Conservation (phyloP, 108 stramenopile species). For the Seminavis robusta region DNA sequence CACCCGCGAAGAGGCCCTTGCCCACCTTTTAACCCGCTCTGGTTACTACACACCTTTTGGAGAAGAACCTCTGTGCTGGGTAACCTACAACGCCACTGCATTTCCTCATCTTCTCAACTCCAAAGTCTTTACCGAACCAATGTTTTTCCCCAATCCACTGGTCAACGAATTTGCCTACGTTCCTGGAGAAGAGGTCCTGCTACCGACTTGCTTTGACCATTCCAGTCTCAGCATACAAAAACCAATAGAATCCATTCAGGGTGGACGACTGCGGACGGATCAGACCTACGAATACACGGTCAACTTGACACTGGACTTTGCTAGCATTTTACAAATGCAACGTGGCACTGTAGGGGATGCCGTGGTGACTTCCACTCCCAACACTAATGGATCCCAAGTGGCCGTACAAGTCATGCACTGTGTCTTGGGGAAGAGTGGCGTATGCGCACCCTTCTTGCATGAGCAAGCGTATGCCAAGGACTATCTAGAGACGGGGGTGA, state of each 20-base stretch:
- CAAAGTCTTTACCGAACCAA: no score
- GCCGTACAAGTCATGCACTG: constrained; percentile 11
- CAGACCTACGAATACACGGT: constrained; percentile 9
- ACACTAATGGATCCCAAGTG: no score
- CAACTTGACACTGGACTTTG: constrained; percentile 3
- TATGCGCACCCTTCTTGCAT: constrained; percentile 33
- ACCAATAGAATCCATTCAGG: not conserved
- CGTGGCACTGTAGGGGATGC: no score
- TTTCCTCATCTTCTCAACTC: no score
- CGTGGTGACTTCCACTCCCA: no score
- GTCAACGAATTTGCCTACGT: constrained; percentile 2
- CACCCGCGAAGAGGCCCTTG: no score
- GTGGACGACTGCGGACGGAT: constrained; percentile 2
- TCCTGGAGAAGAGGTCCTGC: not conserved
- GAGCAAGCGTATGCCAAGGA: constrained; percentile 5
- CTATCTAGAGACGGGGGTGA: not conserved
- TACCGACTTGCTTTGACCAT: not conserved
- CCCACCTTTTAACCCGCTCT: no score
- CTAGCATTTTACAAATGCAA: no score
- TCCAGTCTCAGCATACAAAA: not conserved
- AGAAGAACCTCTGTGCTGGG: no score
- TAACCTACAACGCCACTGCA: no score
- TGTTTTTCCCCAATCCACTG: constrained; percentile 6
- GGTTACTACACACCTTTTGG: no score
- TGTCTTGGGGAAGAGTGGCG: constrained; percentile 1